These are phyloP conservation scores for Kluyveromyces lactis DNA, from an alignment of 805 yeast species.

Conservation along the genomic window DNA sequence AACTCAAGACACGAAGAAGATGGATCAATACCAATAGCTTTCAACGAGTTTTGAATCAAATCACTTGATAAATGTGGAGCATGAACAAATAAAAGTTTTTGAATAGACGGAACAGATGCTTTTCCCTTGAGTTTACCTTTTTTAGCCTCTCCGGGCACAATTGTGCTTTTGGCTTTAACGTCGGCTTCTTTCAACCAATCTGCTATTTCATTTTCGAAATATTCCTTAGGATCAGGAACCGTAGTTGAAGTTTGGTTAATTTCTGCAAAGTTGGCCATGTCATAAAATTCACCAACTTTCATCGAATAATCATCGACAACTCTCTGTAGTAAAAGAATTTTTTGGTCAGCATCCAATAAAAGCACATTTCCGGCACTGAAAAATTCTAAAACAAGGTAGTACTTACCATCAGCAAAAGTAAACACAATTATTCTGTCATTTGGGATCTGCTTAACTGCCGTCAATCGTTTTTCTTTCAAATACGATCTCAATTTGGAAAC, in stretches of 20 bases:
- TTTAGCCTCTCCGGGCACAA: constrained; percentile 5
- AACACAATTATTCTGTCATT: constrained; percentile 79
- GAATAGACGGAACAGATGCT: constrained; percentile 49
- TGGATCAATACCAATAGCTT: constrained; percentile 39
- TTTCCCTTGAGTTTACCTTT: constrained; percentile 32
- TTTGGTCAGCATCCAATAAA: constrained; percentile 58
- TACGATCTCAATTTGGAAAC: constrained; percentile 82
- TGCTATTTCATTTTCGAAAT: constrained; percentile 13
- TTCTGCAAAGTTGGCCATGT: constrained; percentile 46
- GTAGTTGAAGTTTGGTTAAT: constrained; percentile 26
- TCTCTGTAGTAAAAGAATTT: constrained; percentile 69
- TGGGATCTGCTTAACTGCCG: constrained; percentile 64
- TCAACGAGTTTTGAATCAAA: constrained; percentile 53
- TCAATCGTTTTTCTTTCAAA: constrained; percentile 68
- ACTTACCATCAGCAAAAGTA: constrained; percentile 75
- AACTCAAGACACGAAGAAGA: constrained; percentile 30
- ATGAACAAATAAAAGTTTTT: constrained; percentile 58
- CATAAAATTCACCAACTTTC: constrained; percentile 65
- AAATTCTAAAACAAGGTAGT: constrained; percentile 76
- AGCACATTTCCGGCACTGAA: constrained; percentile 92
- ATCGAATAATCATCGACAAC: constrained; percentile 66
- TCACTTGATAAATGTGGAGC: constrained; percentile 75
- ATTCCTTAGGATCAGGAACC: constrained; percentile 7
- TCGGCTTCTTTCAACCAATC: constrained; percentile 25
- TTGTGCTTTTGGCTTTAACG: constrained; percentile 5